These are phyloP conservation scores for Fusarium nisikadoi DNA, from an alignment of 2,329 filamentous ascomycete species.

Conservation along the genomic window DNA sequence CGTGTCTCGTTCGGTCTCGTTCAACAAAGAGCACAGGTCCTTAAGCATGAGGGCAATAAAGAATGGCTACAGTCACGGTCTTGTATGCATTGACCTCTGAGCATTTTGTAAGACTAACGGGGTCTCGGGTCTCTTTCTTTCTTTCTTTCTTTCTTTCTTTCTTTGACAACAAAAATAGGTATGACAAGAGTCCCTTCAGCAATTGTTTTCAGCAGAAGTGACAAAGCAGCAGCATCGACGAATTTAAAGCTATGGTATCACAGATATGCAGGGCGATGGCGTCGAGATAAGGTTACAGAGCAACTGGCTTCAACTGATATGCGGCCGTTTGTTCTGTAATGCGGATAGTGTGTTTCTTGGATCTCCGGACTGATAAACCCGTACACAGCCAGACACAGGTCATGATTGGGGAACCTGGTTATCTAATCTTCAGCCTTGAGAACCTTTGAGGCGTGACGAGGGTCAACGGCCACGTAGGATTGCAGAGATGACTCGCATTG, in stretches of 20 bases:
- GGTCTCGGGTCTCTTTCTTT: constrained; percentile 23
- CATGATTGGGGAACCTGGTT: constrained; percentile 41
- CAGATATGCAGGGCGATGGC: constrained; percentile 26
- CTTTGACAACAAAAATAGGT: constrained; percentile 32
- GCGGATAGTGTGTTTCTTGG: constrained; percentile 36
- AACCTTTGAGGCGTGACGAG: constrained; percentile 27
- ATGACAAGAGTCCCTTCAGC: not conserved
- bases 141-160: constrained; percentile 35
- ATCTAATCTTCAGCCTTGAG: constrained; percentile 42
- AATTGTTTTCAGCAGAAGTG: not conserved
- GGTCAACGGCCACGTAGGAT: constrained; percentile 32
- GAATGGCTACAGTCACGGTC: not conserved
- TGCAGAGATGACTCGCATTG: constrained; percentile 29
- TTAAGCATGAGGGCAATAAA: constrained; percentile 13
- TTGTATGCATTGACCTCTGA: constrained; percentile 8
- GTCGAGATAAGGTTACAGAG: constrained; percentile 39
- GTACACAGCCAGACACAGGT: constrained; percentile 26
- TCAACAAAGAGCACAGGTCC: constrained; percentile 14
- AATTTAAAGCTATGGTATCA: constrained; percentile 38
- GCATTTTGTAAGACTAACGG: not conserved
- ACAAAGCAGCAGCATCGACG: constrained; percentile 28
- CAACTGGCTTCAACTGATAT: constrained; percentile 36
- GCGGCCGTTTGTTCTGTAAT: constrained; percentile 35
- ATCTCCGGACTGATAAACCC: constrained; percentile 40
- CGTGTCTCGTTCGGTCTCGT: not conserved